Percentiles rank a stretch among this genome's conserved stretches.
phyloP scores from a whole-genome alignment of 1,284 basidiomycete genomes.

The Trametes pubescens region DNA sequence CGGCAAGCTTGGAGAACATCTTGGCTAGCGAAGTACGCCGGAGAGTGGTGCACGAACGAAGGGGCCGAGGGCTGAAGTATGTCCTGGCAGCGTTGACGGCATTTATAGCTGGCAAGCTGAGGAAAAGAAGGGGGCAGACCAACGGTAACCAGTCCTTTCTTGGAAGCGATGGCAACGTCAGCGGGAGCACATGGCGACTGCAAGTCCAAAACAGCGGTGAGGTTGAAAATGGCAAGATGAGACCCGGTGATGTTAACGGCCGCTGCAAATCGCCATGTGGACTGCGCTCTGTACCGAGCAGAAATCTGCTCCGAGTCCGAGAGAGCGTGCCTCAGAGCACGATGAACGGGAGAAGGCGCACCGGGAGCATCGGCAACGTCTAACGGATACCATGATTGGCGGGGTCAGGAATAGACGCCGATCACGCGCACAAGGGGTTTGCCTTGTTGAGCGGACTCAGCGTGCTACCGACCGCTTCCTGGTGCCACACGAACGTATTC shows the following conservation, averaged over 20 bases:
- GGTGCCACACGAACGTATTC: constrained; percentile 8
- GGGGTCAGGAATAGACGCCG: constrained; percentile 16
- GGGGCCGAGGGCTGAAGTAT: constrained; percentile 11
- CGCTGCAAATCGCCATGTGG: constrained; percentile 17
- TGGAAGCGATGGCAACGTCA: constrained; percentile 20
- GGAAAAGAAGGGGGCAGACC: not conserved
- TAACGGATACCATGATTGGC: constrained; percentile 3
- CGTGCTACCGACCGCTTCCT: constrained; percentile 10
- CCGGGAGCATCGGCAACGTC: constrained; percentile 2
- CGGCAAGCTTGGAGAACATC: constrained; percentile 25
- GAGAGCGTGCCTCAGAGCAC: not conserved
- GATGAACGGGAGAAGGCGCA: not conserved
- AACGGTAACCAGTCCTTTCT: not conserved
- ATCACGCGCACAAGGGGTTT: constrained; percentile 13
- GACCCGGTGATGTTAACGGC: not conserved
- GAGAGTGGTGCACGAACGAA: constrained; percentile 7
- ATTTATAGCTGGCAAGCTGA: constrained; percentile 16
- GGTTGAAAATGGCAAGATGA: constrained; percentile 2
- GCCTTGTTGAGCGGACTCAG: constrained; percentile 15
- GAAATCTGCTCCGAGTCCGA: not conserved
- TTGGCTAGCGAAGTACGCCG: constrained; percentile 2
- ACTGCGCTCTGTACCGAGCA: constrained; percentile 2
- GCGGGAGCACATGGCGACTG: constrained; percentile 25
- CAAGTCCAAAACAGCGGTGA: constrained; percentile 8
- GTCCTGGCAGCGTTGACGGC: not conserved